These are phyloP conservation scores for Schizophyllum commune DNA, from an alignment of 1,284 basidiomycete genomes.

Conservation along the genomic window DNA sequence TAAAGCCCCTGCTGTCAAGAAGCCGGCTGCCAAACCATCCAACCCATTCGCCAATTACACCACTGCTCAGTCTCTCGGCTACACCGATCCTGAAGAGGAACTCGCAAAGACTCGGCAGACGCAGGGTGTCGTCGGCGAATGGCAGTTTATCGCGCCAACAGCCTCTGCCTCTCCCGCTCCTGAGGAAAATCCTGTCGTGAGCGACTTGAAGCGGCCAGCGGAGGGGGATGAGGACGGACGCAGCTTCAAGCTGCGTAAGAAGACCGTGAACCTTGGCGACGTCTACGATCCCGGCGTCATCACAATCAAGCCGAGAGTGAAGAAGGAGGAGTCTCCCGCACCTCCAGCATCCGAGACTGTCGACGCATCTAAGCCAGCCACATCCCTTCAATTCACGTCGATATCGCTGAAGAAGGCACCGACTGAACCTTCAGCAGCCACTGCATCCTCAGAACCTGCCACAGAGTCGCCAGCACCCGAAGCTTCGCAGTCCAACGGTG, in stretches of 20 bases:
- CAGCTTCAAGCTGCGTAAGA: conserved; percentile 60
- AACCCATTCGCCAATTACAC: conserved; percentile 83
- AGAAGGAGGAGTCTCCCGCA: conserved; percentile 34
- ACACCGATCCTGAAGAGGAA: conserved; percentile 65
- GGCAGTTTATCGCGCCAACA: conserved; percentile 62
- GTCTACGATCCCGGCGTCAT: conserved; percentile 67
- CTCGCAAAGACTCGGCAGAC: conserved; percentile 44
- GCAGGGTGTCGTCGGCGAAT: conserved; percentile 76
- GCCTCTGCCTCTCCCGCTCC: conserved; percentile 14
- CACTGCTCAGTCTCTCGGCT: conserved; percentile 78
- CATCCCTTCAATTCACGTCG: neutral
- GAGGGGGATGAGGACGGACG: conserved; percentile 52
- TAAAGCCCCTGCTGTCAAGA: conserved; percentile 30
- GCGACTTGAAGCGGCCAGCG: conserved; percentile 30
- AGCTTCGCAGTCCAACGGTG: neutral
- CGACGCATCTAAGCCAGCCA: neutral
- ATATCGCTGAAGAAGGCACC: neutral
- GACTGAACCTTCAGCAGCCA: neutral
- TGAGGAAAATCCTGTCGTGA: conserved; percentile 14
- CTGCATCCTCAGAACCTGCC: neutral
- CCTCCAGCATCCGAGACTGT: neutral
- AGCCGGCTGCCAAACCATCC: conserved; percentile 45
- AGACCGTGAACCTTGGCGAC: conserved; percentile 49
- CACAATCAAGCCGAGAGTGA: conserved; percentile 41
- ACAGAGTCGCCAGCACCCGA: neutral